phyloP scores from a whole-genome alignment of 2,329 filamentous ascomycete genomes.

The Chrysosporium keratinophilum region DNA sequence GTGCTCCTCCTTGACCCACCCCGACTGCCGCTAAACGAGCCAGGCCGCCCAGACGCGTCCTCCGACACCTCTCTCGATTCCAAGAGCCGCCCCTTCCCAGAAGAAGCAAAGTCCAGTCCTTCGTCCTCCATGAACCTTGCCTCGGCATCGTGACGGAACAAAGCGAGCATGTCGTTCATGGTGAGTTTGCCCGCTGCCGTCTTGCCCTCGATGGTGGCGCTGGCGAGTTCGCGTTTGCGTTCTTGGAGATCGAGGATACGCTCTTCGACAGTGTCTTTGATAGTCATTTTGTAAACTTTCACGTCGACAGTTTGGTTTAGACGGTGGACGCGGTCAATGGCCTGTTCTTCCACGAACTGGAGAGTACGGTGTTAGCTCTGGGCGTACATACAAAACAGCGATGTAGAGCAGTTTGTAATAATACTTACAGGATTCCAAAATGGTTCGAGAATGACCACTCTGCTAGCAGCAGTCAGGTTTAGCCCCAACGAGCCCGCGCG shows the following conservation, averaged over 20 bases:
- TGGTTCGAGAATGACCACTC: slow-evolving; percentile 89
- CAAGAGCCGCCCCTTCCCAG: slow-evolving; percentile 26
- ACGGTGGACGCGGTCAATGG: slow-evolving; percentile 96
- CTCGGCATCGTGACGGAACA: slow-evolving; percentile 67
- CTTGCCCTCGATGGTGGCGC: slow-evolving; percentile 76
- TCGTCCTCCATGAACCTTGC: slow-evolving; percentile 35
- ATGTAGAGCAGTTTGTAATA: neutral
- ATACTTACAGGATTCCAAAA: slow-evolving; percentile 86
- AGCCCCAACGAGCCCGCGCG: slow-evolving; percentile 88
- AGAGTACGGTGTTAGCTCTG: slow-evolving; percentile 5
- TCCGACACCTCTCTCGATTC: slow-evolving; percentile 16
- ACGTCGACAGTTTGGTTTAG: slow-evolving; percentile 94
- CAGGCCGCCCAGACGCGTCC: neutral
- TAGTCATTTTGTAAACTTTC: slow-evolving; percentile 86
- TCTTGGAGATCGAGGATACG: slow-evolving; percentile 90
- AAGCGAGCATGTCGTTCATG: slow-evolving; percentile 82
- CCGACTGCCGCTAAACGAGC: neutral
- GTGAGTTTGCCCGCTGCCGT: slow-evolving; percentile 70
- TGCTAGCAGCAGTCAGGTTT: slow-evolving; percentile 84
- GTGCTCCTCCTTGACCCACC: slow-evolving; percentile 13
- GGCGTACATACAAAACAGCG: neutral
- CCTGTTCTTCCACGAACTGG: slow-evolving; percentile 96
- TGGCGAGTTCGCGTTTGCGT: slow-evolving; percentile 83
- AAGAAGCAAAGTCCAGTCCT: slow-evolving; percentile 8
- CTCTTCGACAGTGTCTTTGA: slow-evolving; percentile 79